A percentile compares a stretch with the other conserved stretches of the same genome.
These are phyloP conservation scores for Clonostachys sp. DNA, from an alignment of 2,329 filamentous ascomycete species.

Conservation along the genomic window DNA sequence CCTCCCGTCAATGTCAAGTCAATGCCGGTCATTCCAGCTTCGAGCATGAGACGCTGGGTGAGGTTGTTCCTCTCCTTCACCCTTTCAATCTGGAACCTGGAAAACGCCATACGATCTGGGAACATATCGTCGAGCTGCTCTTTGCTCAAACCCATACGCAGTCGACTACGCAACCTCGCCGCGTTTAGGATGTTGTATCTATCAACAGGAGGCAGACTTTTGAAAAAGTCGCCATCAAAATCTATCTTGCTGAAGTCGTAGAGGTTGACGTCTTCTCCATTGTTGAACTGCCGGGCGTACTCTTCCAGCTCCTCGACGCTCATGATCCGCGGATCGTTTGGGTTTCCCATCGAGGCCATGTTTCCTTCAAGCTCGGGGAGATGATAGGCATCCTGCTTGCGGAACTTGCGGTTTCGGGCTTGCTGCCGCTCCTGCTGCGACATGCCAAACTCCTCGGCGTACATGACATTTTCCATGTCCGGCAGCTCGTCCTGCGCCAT, in stretches of 20 bases:
- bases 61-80: constrained; percentile 90
- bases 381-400: constrained; percentile 92
- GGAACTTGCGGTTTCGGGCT: constrained; percentile 63
- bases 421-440: constrained; percentile 68
- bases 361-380: constrained; percentile 78
- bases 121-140: constrained; percentile 97
- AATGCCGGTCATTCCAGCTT: constrained; percentile 82
- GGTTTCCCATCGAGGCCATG: constrained; percentile 80
- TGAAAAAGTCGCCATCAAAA: constrained; percentile 93
- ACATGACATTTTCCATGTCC: constrained; percentile 67
- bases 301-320: constrained; percentile 89
- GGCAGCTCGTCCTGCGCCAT: constrained; percentile 52
- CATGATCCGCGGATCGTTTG: constrained; percentile 95
- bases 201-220: constrained; percentile 82
- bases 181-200: constrained; percentile 98
- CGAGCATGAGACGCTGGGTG: constrained; percentile 89
- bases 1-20: constrained; percentile 65
- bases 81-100: constrained; percentile 90
- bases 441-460: constrained; percentile 87
- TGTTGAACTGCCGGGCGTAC: constrained; percentile 88
- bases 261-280: constrained; percentile 82
- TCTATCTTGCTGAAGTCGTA: constrained; percentile 99
- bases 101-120: constrained; percentile 95
- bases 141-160: constrained; percentile 95
- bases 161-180: constrained; percentile 76